Conservation (phyloP, 2,329 filamentous ascomycete genomes). For the Neophaeococcomyces aloes region DNA sequence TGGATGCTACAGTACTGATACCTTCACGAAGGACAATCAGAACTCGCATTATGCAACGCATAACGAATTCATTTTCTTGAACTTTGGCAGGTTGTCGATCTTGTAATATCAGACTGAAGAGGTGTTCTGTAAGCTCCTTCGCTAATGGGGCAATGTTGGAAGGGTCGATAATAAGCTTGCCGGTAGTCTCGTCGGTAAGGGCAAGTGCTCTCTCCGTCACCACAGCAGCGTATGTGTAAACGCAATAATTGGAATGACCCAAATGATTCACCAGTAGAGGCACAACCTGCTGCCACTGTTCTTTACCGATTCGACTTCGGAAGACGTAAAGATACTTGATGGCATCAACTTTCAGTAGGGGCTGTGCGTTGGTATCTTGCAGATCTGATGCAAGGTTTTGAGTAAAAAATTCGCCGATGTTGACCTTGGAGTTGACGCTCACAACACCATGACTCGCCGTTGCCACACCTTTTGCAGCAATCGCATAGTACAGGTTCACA, state of each 20-base stretch:
- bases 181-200: conserved; percentile 59
- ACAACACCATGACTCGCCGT: conserved; percentile 85
- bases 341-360: conserved; percentile 89
- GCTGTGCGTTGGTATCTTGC: conserved; percentile 58
- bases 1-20: conserved; percentile 61
- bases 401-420: conserved; percentile 92
- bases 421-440: conserved; percentile 74
- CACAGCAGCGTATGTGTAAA: conserved; percentile 95
- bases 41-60: conserved; percentile 97
- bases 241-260: conserved; percentile 82
- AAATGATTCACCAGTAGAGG: conserved; percentile 84
- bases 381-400: conserved; percentile 85
- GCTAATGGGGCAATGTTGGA: conserved; percentile 69
- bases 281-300: conserved; percentile 85
- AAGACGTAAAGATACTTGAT: conserved; percentile 98
- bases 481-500: conserved; percentile 90
- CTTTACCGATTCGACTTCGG: conserved; percentile 82
- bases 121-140: conserved; percentile 75
- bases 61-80: conserved; percentile 96
- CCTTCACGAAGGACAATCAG: conserved; percentile 86
- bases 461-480: conserved; percentile 81
- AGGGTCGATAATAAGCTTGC: conserved; percentile 68
- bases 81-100: conserved; percentile 79
- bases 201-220: conserved; percentile 88
- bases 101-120: conserved; percentile 84